Evolutionary conservation across 2,329 filamentous ascomycete species (phyloP), one percentile per base, ranked within the genome.

Genomic region (Cladosporium sp.): DNA sequence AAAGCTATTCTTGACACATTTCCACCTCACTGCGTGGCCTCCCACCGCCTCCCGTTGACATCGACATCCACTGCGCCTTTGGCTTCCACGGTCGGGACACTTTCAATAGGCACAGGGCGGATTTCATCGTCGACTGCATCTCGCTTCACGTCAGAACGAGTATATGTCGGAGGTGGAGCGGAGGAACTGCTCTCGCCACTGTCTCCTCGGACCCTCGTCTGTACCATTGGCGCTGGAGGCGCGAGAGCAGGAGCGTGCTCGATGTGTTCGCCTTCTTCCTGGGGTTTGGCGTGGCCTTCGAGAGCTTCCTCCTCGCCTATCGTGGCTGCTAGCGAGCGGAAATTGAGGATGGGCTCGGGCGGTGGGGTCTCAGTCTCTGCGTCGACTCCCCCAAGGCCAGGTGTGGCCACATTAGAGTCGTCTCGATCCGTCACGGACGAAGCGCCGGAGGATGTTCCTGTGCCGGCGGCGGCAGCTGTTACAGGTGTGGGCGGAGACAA

Each of bases 321-420:
- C 82, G 50, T 85, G 81, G 37, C 82, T 84, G 0, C 87, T 89
- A 28, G 97, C 89, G 71, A 95, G 90, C 25, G 45, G 47, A 34
- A 36, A 71, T 96, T 97, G 74, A 96, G 94, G 83, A 96, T 85
- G 3, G 91, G 84, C 69, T 97, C 92, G 0, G 80, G 76, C 45
- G 80, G 79, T 4, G 77, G 67, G 56, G 77, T 80, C 62, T 75
- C 74, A 13, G 80, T 78, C 4, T 79, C 76, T 7, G 28, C 28
- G 28, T n/a, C n/a, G 22, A 69, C 9, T 60, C 59, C 37, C 57
- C 58, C 15, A 39, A 25, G 2, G 81, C 84, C 1, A 7, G 60
- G 32, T 28, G 60, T 15, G 63, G 42, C 48, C 65, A 65, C 15
- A 77, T 82, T 1, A 78, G 76, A 1, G 79, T 77, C 32, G 51